A percentile compares a stretch with the other conserved stretches of the same genome.
Conservation (phyloP, 495 filamentous ascomycete species). For the Penicillium paradoxum region DNA sequence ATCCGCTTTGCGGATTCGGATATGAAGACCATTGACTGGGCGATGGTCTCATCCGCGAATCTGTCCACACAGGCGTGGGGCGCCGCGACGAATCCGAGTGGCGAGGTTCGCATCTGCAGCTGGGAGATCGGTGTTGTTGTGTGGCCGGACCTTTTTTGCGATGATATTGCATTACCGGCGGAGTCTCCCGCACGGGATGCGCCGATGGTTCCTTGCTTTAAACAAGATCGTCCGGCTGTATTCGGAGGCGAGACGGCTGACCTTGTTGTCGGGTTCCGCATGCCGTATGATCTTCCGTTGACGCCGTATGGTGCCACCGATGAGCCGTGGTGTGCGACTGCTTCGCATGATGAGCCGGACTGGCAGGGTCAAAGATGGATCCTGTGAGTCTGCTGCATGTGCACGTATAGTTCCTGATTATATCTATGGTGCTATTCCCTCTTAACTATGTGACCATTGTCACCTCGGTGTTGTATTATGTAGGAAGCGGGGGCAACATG, state of each 20-base stretch:
- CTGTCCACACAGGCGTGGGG: conserved; percentile 91
- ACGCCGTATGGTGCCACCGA: conserved; percentile 58
- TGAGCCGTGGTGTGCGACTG: conserved; percentile 75
- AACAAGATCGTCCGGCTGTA: conserved; percentile 46
- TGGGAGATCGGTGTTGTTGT: conserved; percentile 85
- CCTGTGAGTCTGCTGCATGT: conserved; percentile 1
- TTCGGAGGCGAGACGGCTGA: neutral
- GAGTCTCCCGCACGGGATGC: conserved; percentile 14
- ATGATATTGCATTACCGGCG: neutral
- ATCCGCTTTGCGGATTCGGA: conserved; percentile 56
- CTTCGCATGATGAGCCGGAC: conserved; percentile 57
- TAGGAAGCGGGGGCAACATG: neutral
- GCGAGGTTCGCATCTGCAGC: conserved; percentile 66
- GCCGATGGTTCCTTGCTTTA: conserved; percentile 67
- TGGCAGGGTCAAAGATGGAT: conserved; percentile 60
- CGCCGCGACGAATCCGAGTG: conserved; percentile 44
- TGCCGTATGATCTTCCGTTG: conserved; percentile 81
- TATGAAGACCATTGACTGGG: conserved; percentile 69
- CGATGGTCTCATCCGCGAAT: conserved; percentile 79
- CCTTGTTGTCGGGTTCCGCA: conserved; percentile 59
- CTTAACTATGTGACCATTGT: neutral
- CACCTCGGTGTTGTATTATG: neutral
- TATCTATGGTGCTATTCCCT: neutral
- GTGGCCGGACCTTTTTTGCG: conserved; percentile 65
- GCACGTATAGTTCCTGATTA: neutral